phyloP scores from a whole-genome alignment of 352 stramenopile genomes.

The Globisporangium okanoganense region DNA sequence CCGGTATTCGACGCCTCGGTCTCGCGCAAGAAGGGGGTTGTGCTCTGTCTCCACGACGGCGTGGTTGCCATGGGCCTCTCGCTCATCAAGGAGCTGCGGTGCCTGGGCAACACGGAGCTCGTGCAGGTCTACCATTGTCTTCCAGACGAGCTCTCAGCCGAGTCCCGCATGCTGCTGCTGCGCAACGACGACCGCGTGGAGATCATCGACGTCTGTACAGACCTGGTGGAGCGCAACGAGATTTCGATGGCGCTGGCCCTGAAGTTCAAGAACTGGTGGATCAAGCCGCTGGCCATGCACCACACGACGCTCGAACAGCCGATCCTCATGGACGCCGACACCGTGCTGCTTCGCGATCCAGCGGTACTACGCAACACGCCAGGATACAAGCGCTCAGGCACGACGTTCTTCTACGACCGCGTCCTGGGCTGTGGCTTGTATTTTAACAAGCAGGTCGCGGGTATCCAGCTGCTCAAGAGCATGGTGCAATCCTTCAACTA shows the following conservation, averaged over 20 bases:
- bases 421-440: conserved; percentile 47
- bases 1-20: conserved; percentile 5
- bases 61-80: conserved; percentile 41
- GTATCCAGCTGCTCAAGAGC: conserved; percentile 32
- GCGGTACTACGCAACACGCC: conserved; percentile 29
- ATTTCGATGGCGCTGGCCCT: conserved; percentile 9
- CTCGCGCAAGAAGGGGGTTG: conserved; percentile 19
- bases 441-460: conserved; percentile 33
- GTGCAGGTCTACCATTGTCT: conserved; percentile 62
- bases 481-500: conserved; percentile 50
- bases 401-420: conserved; percentile 68
- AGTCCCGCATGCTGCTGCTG: conserved; percentile 29
- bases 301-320: conserved; percentile 46
- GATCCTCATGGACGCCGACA: conserved; percentile 47
- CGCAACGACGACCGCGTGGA: conserved; percentile 33
- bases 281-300: conserved; percentile 56
- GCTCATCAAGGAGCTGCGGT: conserved; percentile 47
- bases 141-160: conserved; percentile 29
- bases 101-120: conserved; percentile 38
- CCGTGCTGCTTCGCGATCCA: conserved; percentile 44
- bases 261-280: conserved; percentile 56
- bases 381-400: conserved; percentile 41
- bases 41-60: conserved; percentile 39
- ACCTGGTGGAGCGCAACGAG: conserved; percentile 10
- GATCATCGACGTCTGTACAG: conserved; percentile 42